Conservation (phyloP, 441 rosid species). For the Euphorbia neoarborescens region DNA sequence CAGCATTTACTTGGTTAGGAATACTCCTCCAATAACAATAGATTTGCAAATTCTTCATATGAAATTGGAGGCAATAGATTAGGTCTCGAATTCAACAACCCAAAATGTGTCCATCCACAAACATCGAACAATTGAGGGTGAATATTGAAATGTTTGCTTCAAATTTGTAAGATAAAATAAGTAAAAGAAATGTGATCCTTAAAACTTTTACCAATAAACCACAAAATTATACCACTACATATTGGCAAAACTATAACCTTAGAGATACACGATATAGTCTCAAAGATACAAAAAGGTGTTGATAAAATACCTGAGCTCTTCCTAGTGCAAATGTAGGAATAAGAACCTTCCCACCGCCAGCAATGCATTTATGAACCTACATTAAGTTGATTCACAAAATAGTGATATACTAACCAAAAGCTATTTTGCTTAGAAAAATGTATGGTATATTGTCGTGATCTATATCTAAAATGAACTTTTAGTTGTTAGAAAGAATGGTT, state of each 20-base stretch:
- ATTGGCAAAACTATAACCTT: background rate
- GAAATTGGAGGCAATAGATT: background rate
- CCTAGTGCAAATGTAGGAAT: slow-evolving; percentile 97
- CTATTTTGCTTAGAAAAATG: background rate
- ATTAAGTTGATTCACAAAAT: slow-evolving; percentile 4
- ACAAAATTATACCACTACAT: background rate
- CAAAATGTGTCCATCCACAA: background rate
- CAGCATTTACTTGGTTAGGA: background rate
- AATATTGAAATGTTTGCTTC: background rate
- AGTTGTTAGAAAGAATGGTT: background rate
- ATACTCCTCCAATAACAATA: background rate
- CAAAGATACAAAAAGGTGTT: slow-evolving; percentile 5
- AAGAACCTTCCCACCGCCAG: slow-evolving; percentile 91
- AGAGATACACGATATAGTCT: too few relatives aligned
- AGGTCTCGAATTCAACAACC: slow-evolving; percentile 1
- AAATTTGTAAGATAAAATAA: background rate
- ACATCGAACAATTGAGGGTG: background rate
- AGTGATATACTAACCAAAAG: background rate
- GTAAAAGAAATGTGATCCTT: background rate
- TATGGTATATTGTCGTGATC: background rate
- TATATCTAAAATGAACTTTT: background rate
- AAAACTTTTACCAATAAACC: background rate
- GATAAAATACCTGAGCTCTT: slow-evolving; percentile 76
- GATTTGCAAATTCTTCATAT: background rate
- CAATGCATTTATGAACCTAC: slow-evolving; percentile 86